Evolutionary conservation across 2,329 filamentous ascomycete species (phyloP), one percentile per base, ranked within the genome.

Genomic region (Botrytis fragariae): DNA sequence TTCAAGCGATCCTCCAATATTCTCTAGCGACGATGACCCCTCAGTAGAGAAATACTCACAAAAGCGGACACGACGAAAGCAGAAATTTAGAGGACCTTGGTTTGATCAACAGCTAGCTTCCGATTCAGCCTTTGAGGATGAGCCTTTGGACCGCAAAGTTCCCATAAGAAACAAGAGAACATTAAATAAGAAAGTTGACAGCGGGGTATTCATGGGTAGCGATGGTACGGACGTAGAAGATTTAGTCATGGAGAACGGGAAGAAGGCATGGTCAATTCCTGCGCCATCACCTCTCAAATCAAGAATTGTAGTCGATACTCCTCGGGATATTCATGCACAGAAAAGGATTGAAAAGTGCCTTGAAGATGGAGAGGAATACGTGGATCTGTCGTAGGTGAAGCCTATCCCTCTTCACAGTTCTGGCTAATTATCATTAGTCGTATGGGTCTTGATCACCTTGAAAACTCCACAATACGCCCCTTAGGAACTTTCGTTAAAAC

Each of bases 11-110:
- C 90, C 91, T 5, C 87, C 89, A 67, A 81, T 93, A 39, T 93
- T 93, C 81, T 93, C 90, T 6, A 91, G 89, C 80, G 91, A 93
- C 74, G 91, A 93, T 78, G 91, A 92, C 73, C 89, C 89, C 4
- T 87, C 87, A 1, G 81, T 90, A 65, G 90, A 92, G 74, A 91
- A 91, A 77, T 92, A 92, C 78, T 83, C 85, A 37, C 83, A 87
- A 65, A 84, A 85, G 39, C 29, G 51, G n/a, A 57, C 51, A 57
- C 85, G 86, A 75, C 86, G 87, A 74, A 93, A 92, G 83, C 86
- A 85, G 77, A 86, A 88, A 67, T 90, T 91, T 75, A 83, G 88
- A 61, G 91, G 91, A 6, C 86, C 90, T 7, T 93, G 91, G 91
- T 93, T 88, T 80, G 86, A 87, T 74, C 89, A 91, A 79, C 85